These are phyloP conservation scores for Tetracladium setigerum DNA, from an alignment of 495 filamentous ascomycete species.

Conservation along the genomic window DNA sequence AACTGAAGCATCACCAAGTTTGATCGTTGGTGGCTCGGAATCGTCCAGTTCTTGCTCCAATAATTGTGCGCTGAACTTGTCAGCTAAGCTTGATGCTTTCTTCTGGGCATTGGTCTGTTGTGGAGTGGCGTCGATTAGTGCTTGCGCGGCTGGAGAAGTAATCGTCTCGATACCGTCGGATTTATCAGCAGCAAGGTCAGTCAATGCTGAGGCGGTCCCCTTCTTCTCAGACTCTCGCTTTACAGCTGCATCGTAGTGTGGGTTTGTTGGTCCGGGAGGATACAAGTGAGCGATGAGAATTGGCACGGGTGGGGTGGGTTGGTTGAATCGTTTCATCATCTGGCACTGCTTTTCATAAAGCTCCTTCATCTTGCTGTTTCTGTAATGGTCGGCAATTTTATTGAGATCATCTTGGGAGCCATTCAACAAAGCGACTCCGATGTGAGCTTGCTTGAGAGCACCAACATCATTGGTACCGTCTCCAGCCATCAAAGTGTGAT, in stretches of 20 bases:
- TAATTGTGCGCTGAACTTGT: constrained; percentile 80
- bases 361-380: constrained; percentile 95
- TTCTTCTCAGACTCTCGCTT: constrained; percentile 73
- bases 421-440: constrained; percentile 93
- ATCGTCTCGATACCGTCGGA: constrained; percentile 58
- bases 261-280: constrained; percentile 83
- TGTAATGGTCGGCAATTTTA: constrained; percentile 84
- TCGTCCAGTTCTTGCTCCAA: constrained; percentile 87
- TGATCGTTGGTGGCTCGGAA: constrained; percentile 88
- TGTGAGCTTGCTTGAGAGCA: constrained; percentile 95
- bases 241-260: constrained; percentile 92
- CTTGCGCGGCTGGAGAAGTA: constrained; percentile 63
- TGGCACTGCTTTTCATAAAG: constrained; percentile 92
- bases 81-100: constrained; percentile 71
- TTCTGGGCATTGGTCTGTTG: constrained; percentile 53
- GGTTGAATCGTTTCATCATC: constrained; percentile 90
- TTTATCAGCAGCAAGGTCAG: constrained; percentile 27
- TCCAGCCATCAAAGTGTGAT: constrained; percentile 97
- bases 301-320: constrained; percentile 83
- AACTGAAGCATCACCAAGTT: constrained; percentile 94
- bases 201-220: constrained; percentile 39
- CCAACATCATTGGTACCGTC: constrained; percentile 99
- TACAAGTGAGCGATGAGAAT: constrained; percentile 88
- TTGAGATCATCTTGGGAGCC: constrained; percentile 85
- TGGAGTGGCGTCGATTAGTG: constrained; percentile 49